Conservation (phyloP, 371 early-diverging fungal species). For the Rhizomucor miehei region DNA sequence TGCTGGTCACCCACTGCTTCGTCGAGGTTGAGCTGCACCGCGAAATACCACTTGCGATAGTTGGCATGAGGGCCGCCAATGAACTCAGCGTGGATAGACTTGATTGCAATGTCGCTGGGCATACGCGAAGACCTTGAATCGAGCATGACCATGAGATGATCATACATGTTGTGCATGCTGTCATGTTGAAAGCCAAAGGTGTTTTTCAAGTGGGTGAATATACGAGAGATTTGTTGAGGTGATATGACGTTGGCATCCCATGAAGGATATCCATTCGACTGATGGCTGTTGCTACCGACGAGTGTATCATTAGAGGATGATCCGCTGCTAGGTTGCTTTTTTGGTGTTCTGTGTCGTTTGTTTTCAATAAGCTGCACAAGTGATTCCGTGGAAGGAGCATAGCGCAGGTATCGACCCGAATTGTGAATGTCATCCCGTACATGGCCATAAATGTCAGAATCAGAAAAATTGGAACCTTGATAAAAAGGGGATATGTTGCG, state of each 20-base stretch:
- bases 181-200: slow-evolving; percentile 81
- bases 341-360: slow-evolving; percentile 33
- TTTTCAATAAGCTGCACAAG: slow-evolving; percentile 64
- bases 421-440: slow-evolving; percentile 53
- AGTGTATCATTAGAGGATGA: slow-evolving; percentile 11
- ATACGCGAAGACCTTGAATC: slow-evolving; percentile 83
- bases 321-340: background rate
- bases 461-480: slow-evolving; percentile 18
- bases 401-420: slow-evolving; percentile 66
- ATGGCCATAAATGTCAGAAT: slow-evolving; percentile 61
- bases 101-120: slow-evolving; percentile 67
- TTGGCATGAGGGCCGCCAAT: slow-evolving; percentile 83
- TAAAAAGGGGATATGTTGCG: background rate
- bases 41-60: slow-evolving; percentile 84
- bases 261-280: slow-evolving; percentile 1
- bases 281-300: slow-evolving; percentile 6
- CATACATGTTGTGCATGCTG: slow-evolving; percentile 74
- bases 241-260: background rate
- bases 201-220: slow-evolving; percentile 13
- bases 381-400: slow-evolving; percentile 73
- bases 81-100: slow-evolving; percentile 82
- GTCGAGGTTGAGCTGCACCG: slow-evolving; percentile 67
- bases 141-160: slow-evolving; percentile 76
- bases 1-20: slow-evolving; percentile 9
- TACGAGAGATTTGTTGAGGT: slow-evolving; percentile 2